Evolutionary conservation across 805 yeast genomes (phyloP), one percentile per base, ranked within the genome.

Genomic region (Tetrapisispora namnaoensis): DNA sequence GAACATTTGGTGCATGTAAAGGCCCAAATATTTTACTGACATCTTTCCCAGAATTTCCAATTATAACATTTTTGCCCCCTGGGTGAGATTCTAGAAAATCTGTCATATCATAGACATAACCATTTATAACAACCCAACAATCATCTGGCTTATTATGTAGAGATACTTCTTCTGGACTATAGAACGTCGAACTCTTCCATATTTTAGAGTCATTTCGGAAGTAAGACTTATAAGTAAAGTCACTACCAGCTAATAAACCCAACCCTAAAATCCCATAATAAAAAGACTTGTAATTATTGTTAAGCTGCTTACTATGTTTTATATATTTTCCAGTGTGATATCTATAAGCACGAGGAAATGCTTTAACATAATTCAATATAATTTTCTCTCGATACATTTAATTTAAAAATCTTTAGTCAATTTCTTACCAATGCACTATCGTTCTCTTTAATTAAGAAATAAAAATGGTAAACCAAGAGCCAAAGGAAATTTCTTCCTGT

Each of bases 11-110:
- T 0, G 98, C 93, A 66, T 91, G 99, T 51, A 91, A 75, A 18
- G 95, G 96, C 51, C 83, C 86, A 61, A 88, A 91, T 10, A 86
- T 79, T 57, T 83, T 81, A 8, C 93, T 83, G 11, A 91, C 95
- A 57, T 85, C 88, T 51, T 76, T 79, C 14, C 93, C 93, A 18
- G 93, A 96, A 57, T 86, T 86, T 52, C 83, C 83, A 51, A 80
- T 66, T 41, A 91, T 76, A 49, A 91, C 86, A 60, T 83, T 80
- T 47, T 79, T 75, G 4, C 86, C 86, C 54, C 85, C 85, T 3
- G 98, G 98, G 66, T 91, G 98, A 44, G 76, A 79, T 17, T 78
- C 74, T 48, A 84, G 72, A 66, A 90, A 89, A 34, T 72, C 70
- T 0, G 93, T 80, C 50, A 89, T 77, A 61, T 89, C 86, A 61